phyloP scores from a whole-genome alignment of 2,329 filamentous ascomycete species.

The Diplodia mutila region DNA sequence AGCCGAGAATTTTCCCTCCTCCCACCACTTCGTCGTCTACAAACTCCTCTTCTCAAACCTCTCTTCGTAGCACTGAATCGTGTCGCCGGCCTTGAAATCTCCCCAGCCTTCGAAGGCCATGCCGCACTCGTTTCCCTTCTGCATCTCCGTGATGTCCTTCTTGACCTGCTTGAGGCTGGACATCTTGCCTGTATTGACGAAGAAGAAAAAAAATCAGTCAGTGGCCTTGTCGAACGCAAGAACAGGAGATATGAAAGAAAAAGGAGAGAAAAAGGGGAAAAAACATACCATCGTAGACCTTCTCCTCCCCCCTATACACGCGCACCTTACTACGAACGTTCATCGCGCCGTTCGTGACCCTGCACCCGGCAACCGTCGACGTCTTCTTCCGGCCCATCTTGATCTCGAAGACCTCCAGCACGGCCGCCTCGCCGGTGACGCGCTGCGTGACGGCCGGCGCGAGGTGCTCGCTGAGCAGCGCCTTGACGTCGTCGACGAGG shows the following conservation, averaged over 20 bases:
- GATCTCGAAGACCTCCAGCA: slow-evolving; percentile 82
- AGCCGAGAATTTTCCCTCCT: background rate
- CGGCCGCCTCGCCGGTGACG: slow-evolving; percentile 85
- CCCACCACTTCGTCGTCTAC: slow-evolving; percentile 32
- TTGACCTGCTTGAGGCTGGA: slow-evolving; percentile 87
- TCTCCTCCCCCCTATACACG: slow-evolving; percentile 69
- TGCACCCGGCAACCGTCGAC: slow-evolving; percentile 83
- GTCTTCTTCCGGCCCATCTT: slow-evolving; percentile 72
- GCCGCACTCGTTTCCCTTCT: slow-evolving; percentile 91
- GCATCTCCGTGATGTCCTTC: slow-evolving; percentile 87
- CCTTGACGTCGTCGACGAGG: slow-evolving; percentile 72
- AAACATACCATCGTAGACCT: slow-evolving; percentile 78
- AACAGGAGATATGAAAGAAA: background rate
- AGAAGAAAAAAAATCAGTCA: slow-evolving; percentile 11
- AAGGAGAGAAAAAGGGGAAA: background rate
- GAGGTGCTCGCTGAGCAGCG: slow-evolving; percentile 69
- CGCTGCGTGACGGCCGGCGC: slow-evolving; percentile 67
- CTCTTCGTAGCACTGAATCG: slow-evolving; percentile 86
- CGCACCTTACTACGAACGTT: slow-evolving; percentile 66
- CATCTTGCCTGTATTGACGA: slow-evolving; percentile 64
- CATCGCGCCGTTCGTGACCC: slow-evolving; percentile 79
- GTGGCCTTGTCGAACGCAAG: background rate
- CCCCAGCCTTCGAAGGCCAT: slow-evolving; percentile 82
- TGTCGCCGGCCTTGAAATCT: slow-evolving; percentile 78
- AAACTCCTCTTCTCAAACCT: slow-evolving; percentile 68